These are phyloP conservation scores for Nicotiana benthamiana DNA, from an alignment of 257 asterid genomes.

Conservation along the genomic window DNA sequence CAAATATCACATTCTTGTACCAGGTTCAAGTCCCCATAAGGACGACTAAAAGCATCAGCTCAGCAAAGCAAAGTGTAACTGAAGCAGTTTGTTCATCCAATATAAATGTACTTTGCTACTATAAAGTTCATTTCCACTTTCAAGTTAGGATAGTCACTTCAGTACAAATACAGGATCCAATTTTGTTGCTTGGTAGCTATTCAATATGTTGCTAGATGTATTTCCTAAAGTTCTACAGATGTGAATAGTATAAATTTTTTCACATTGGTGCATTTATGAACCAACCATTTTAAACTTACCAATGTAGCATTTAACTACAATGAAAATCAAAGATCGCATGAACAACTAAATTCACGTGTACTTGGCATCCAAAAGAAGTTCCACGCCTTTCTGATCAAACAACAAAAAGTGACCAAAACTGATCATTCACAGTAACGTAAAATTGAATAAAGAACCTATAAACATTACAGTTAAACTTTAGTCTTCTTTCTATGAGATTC, in stretches of 20 bases:
- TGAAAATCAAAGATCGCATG: not conserved
- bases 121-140: conserved; percentile 19
- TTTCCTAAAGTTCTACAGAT: conserved; percentile 28
- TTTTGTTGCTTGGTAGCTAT: conserved; percentile 26
- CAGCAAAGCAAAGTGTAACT: not conserved
- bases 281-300: not conserved
- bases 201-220: conserved; percentile 20
- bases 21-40: conserved; percentile 44
- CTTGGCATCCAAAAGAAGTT: not conserved
- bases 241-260: conserved; percentile 38
- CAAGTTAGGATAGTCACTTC: conserved; percentile 13
- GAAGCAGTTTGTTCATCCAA: not conserved
- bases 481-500: conserved; percentile 25
- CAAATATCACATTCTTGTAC: conserved; percentile 32
- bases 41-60: conserved; percentile 13
- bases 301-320: not conserved
- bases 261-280: conserved; percentile 5
- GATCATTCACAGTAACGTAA: not conserved
- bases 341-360: not conserved
- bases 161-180: conserved; percentile 16
- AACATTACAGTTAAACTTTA: conserved; percentile 19
- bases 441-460: conserved; percentile 5
- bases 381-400: conserved; percentile 7
- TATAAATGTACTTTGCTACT: conserved; percentile 5
- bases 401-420: not conserved